A percentile compares a stretch with the other conserved stretches of the same genome.
Evolutionary conservation across 768 basidiomycete species (phyloP).

Genomic region (Amanita thiersii): DNA sequence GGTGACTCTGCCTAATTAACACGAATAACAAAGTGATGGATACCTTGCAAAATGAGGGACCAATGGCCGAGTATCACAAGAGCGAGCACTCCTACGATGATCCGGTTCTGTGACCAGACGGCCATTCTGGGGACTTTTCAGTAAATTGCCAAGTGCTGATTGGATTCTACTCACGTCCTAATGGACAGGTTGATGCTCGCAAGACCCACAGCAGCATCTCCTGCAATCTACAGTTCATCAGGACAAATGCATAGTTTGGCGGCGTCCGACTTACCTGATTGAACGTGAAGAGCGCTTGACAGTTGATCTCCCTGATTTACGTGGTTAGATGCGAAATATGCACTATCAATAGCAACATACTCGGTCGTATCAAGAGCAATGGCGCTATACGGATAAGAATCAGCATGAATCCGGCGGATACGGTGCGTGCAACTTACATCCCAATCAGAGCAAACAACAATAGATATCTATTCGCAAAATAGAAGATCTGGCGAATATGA

Average conservation of each 20-base stretch:
- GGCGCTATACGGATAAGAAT: slow-evolving; percentile 26
- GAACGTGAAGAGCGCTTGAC: slow-evolving; percentile 57
- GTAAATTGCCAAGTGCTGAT: neutral
- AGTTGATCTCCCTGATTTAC: slow-evolving; percentile 41
- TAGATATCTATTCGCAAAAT: slow-evolving; percentile 60
- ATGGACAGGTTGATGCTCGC: slow-evolving; percentile 45
- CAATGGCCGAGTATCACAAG: slow-evolving; percentile 36
- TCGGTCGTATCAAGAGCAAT: slow-evolving; percentile 41
- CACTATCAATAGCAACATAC: slow-evolving; percentile 18
- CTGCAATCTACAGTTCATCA: slow-evolving; percentile 20
- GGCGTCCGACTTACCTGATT: slow-evolving; percentile 32
- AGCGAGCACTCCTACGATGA: slow-evolving; percentile 24
- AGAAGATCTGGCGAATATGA: slow-evolving; percentile 39
- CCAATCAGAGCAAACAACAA: slow-evolving; percentile 60
- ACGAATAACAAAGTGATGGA: slow-evolving; percentile 12
- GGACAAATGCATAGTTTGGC: neutral
- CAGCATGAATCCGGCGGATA: slow-evolving; percentile 9
- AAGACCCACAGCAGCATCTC: slow-evolving; percentile 39
- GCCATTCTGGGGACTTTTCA: slow-evolving; percentile 6
- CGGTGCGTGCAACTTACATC: slow-evolving; percentile 39
- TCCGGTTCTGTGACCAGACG: slow-evolving; percentile 29
- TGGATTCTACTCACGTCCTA: slow-evolving; percentile 27
- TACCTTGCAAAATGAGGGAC: slow-evolving; percentile 24
- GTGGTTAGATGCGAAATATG: neutral
- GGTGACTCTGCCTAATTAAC: neutral